These are phyloP conservation scores for Kentomonas sorsogonicus DNA, from an alignment of 208 protist genomes.

Conservation along the genomic window DNA sequence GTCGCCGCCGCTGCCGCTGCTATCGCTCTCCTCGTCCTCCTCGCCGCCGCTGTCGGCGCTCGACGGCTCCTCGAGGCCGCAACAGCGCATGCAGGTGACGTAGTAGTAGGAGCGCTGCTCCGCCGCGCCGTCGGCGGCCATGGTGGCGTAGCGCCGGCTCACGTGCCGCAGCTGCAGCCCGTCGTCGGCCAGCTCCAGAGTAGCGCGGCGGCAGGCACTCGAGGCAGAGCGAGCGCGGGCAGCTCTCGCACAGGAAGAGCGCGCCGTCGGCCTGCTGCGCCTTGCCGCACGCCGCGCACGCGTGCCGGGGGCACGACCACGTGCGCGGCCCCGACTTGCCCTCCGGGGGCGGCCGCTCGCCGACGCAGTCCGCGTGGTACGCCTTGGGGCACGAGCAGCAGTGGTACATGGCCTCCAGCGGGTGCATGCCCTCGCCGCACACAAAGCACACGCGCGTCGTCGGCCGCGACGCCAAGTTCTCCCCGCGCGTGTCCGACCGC, in stretches of 20 bases:
- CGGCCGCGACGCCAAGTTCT: no score
- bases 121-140: conserved; percentile 61
- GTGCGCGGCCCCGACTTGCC: conserved; percentile 30
- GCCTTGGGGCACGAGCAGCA: conserved; percentile 76
- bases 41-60: conserved; percentile 10
- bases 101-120: conserved; percentile 72
- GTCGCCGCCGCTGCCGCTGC: neutral
- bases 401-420: conserved; percentile 77
- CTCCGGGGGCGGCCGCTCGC: conserved; percentile 25
- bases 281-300: conserved; percentile 59
- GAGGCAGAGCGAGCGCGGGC: conserved; percentile 78
- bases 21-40: neutral
- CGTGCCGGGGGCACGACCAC: conserved; percentile 77
- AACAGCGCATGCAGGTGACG: conserved; percentile 73
- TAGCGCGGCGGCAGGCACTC: conserved; percentile 80
- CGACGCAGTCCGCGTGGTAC: conserved; percentile 76
- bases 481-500: neutral
- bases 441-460: conserved; percentile 63
- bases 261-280: conserved; percentile 52
- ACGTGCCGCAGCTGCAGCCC: conserved; percentile 60
- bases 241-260: conserved; percentile 80
- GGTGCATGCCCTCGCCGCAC: conserved; percentile 70
- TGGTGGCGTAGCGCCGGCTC: conserved; percentile 50
- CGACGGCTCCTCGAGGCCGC: conserved; percentile 53
- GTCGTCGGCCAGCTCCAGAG: conserved; percentile 55